These are phyloP conservation scores for Zangia roseola DNA, from an alignment of 768 basidiomycete species.

Conservation along the genomic window DNA sequence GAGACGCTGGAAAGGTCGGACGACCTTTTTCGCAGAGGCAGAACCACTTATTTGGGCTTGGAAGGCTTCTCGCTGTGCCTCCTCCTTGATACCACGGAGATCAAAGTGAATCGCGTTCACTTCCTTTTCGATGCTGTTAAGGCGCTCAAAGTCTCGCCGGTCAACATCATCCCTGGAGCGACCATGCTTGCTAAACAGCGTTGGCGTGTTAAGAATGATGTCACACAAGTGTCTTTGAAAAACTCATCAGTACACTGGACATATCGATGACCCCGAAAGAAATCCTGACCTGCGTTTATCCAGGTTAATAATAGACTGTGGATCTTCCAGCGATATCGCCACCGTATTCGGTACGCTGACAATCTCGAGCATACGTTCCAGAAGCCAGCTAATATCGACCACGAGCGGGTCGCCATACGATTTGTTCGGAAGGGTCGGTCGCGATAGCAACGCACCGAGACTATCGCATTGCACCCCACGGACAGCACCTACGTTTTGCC, in stretches of 20 bases:
- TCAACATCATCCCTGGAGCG: conserved; percentile 56
- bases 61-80: conserved; percentile 63
- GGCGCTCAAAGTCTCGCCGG: conserved; percentile 68
- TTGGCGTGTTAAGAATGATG: conserved; percentile 55
- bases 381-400: conserved; percentile 78
- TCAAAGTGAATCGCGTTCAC: conserved; percentile 63
- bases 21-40: conserved; percentile 50
- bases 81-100: conserved; percentile 70
- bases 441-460: conserved; percentile 52
- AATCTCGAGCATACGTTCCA: conserved; percentile 80
- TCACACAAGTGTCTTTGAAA: conserved; percentile 60
- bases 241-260: conserved; percentile 10
- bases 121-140: conserved; percentile 75
- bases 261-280: not conserved
- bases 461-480: conserved; percentile 66
- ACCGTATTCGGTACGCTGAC: conserved; percentile 72
- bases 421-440: conserved; percentile 45
- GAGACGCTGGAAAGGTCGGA: conserved; percentile 66
- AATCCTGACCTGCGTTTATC: conserved; percentile 72
- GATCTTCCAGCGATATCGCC: conserved; percentile 51
- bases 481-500: conserved; percentile 67
- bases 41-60: conserved; percentile 43
- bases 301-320: conserved; percentile 67
- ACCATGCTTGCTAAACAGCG: conserved; percentile 41
- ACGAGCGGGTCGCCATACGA: conserved; percentile 53